Evolutionary conservation across 176 grass and related monocot species (phyloP).

Genomic region (Carex parvula): DNA sequence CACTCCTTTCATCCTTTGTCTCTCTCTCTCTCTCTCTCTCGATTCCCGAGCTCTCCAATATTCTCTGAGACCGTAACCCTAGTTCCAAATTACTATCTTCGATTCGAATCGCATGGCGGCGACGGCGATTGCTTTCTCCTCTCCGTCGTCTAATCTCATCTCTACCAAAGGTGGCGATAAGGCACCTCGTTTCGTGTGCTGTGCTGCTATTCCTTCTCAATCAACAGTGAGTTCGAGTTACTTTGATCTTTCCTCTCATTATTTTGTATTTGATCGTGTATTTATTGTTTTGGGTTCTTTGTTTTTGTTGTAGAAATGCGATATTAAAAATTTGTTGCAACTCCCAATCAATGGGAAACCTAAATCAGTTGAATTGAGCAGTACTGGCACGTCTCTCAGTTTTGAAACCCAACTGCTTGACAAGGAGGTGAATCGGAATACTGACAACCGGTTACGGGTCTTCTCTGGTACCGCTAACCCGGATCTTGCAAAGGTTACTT

Average conservation of each 20-base stretch:
- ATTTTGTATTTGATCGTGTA: not conserved
- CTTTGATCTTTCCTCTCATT: not conserved
- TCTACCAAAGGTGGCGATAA: conserved; percentile 12
- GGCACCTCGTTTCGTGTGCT: conserved; percentile 7
- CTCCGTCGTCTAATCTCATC: not conserved
- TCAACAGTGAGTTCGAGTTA: conserved; percentile 37
- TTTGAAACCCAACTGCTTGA: not conserved
- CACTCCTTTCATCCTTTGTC: not conserved
- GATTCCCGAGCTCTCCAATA: not conserved
- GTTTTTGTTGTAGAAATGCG: conserved; percentile 8
- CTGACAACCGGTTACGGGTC: conserved; percentile 59
- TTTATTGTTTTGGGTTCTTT: not conserved
- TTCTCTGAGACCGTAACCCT: conserved; percentile 25
- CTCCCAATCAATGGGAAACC: not conserved
- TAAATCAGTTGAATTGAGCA: not conserved
- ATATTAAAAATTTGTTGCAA: conserved; percentile 4
- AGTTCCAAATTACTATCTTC: not conserved
- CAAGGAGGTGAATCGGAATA: not conserved
- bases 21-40: not conserved
- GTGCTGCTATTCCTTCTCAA: conserved; percentile 32
- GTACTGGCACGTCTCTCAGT: not conserved
- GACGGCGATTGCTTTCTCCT: conserved; percentile 29
- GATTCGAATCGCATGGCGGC: conserved; percentile 33
- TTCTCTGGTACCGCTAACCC: conserved; percentile 83
- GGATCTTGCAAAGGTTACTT: conserved; percentile 50